Conservation (phyloP, 148 eudicot species). For the Cornus kousa region DNA sequence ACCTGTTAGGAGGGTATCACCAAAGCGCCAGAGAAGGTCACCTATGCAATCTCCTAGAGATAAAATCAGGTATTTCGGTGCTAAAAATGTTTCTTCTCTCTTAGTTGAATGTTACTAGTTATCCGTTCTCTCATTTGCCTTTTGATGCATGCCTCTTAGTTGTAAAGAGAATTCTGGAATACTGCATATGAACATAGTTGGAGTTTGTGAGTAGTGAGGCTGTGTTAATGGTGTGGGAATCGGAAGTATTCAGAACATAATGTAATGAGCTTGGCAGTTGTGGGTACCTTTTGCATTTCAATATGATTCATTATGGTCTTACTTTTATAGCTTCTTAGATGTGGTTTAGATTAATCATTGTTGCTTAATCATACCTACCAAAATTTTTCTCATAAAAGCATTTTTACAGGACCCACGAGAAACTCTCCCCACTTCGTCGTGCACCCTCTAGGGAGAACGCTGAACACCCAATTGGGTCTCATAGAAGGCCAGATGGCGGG, state of each 20-base stretch:
- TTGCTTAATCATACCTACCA: not conserved
- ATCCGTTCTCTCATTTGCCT: not conserved
- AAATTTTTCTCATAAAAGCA: not conserved
- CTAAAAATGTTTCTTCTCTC: not conserved
- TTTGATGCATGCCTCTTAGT: not conserved
- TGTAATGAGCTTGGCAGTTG: not conserved
- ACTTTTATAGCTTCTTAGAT: not conserved
- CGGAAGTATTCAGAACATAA: constrained; percentile 15
- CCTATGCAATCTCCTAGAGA: constrained; percentile 49
- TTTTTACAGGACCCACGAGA: constrained; percentile 34
- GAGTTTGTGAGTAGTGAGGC: not conserved
- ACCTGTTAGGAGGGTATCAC: constrained; percentile 38
- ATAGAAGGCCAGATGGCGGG: constrained; percentile 24
- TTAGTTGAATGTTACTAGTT: not conserved
- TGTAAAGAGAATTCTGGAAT: not conserved
- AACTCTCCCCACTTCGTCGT: constrained; percentile 34
- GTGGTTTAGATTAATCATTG: not conserved
- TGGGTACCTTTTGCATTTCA: not conserved
- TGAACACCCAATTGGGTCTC: constrained; percentile 32
- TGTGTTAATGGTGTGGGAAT: constrained; percentile 11
- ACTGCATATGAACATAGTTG: not conserved
- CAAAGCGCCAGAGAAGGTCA: constrained; percentile 41
- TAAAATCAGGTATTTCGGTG: constrained; percentile 45
- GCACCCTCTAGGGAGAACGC: constrained; percentile 30
- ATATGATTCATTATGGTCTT: not conserved